Evolutionary conservation across 2,329 filamentous ascomycete genomes (phyloP).

Genomic region (Pseudopyrenochaeta lycopersici): DNA sequence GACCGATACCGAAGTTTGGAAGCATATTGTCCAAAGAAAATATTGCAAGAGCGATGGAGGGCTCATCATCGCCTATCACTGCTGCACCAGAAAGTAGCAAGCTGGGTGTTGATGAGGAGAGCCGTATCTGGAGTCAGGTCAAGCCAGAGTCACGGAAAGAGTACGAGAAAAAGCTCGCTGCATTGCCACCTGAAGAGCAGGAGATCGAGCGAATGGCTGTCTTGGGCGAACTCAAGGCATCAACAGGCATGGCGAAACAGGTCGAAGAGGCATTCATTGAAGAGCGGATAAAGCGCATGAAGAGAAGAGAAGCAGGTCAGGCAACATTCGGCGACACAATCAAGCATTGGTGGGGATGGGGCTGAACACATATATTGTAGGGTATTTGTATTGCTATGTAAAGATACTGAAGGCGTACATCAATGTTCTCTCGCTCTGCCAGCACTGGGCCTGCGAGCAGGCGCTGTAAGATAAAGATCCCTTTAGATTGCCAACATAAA

Average conservation of each 20-base stretch:
- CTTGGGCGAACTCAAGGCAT: conserved; percentile 44
- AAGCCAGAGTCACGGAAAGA: conserved; percentile 38
- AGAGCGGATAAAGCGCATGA: conserved; percentile 46
- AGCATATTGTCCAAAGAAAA: conserved; percentile 59
- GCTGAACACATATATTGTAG: conserved; percentile 15
- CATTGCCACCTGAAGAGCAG: conserved; percentile 38
- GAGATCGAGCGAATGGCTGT: conserved; percentile 47
- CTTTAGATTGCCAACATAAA: too few relatives aligned
- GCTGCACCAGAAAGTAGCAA: conserved; percentile 8
- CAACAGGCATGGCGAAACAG: conserved; percentile 40
- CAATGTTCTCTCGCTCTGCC: background rate
- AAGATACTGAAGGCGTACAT: background rate
- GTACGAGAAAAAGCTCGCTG: conserved; percentile 45
- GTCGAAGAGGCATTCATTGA: conserved; percentile 44
- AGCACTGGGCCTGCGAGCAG: too few relatives aligned
- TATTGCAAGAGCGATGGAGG: conserved; percentile 34
- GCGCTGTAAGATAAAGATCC: too few relatives aligned
- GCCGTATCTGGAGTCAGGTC: conserved; percentile 42
- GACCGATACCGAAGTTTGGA: conserved; percentile 65
- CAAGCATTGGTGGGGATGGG: conserved; percentile 50
- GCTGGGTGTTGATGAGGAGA: conserved; percentile 13
- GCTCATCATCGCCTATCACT: conserved; percentile 15
- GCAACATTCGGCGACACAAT: conserved; percentile 50
- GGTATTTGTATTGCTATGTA: background rate
- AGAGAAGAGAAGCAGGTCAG: conserved; percentile 46